Conservation (phyloP, 768 basidiomycete genomes). For the Collybia mongolica region DNA sequence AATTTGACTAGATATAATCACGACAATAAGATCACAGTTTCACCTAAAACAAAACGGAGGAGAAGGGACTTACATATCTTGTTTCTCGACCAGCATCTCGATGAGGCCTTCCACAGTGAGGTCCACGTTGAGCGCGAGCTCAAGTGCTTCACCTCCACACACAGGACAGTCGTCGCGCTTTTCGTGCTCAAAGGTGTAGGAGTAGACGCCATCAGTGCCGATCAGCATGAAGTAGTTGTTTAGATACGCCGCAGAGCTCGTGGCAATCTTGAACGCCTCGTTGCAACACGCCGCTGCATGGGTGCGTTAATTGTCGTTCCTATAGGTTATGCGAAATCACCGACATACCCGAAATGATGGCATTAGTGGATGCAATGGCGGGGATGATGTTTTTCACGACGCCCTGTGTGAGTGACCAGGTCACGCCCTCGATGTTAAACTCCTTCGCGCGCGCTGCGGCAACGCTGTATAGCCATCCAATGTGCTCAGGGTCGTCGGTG, state of each 20-base stretch:
- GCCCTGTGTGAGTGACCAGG: conserved; percentile 96
- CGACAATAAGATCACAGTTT: no score
- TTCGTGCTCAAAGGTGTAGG: conserved; percentile 96
- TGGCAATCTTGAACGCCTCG: conserved; percentile 98
- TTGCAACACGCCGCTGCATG: conserved; percentile 92
- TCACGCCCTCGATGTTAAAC: conserved; percentile 98
- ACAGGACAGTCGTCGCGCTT: conserved; percentile 93
- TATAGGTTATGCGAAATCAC: neutral
- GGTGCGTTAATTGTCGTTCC: neutral
- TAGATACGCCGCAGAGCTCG: conserved; percentile 89
- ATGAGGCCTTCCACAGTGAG: conserved; percentile 86
- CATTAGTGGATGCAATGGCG: conserved; percentile 97
- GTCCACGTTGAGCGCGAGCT: conserved; percentile 66
- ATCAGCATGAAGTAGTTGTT: conserved; percentile 99
- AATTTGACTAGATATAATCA: conserved; percentile 68
- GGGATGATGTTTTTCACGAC: conserved; percentile 99
- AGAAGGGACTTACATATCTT: conserved; percentile 73
- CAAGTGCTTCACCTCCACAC: conserved; percentile 88
- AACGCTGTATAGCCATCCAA: conserved; percentile 84
- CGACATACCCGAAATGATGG: conserved; percentile 86
- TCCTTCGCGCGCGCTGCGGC: conserved; percentile 85
- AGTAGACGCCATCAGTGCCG: conserved; percentile 95
- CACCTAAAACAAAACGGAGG: conserved; percentile 4
- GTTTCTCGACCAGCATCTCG: conserved; percentile 81
- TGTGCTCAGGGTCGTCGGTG: conserved; percentile 96